Conservation (phyloP, 805 yeast species). For the Candida maesae region DNA sequence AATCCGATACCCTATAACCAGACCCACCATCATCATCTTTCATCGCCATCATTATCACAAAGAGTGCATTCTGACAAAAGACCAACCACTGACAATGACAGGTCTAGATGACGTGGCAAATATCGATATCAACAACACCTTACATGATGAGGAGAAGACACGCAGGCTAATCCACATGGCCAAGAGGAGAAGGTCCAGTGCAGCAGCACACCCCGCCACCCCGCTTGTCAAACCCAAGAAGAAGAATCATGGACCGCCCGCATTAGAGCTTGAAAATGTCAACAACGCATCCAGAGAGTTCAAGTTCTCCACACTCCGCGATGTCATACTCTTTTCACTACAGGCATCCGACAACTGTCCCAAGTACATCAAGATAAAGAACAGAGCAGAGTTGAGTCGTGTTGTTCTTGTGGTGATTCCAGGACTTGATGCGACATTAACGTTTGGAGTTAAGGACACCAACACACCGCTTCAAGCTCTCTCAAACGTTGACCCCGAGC, state of each 20-base stretch:
- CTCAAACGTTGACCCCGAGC: background rate
- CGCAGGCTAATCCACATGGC: conserved; percentile 3
- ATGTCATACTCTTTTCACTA: conserved; percentile 27
- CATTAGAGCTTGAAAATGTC: conserved; percentile 33
- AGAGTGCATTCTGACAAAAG: too few species aligned
- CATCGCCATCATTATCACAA: too few species aligned
- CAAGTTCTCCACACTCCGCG: conserved; percentile 20
- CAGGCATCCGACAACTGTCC: conserved; percentile 35
- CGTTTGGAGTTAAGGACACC: conserved; percentile 20
- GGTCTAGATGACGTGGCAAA: conserved; percentile 8
- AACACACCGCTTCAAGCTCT: background rate
- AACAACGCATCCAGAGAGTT: conserved; percentile 7
- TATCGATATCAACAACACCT: conserved; percentile 5
- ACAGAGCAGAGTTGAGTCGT: conserved; percentile 45
- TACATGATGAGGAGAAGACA: conserved; percentile 3
- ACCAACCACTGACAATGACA: too few species aligned
- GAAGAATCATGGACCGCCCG: conserved; percentile 26
- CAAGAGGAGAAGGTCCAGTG: conserved; percentile 28
- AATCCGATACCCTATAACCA: too few species aligned
- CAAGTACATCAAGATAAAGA: conserved; percentile 45
- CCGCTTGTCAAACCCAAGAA: conserved; percentile 27
- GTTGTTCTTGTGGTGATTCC: conserved; percentile 60
- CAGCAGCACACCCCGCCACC: conserved; percentile 12
- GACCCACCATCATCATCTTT: too few species aligned
- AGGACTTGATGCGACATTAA: conserved; percentile 51